phyloP scores from a whole-genome alignment of 2,329 filamentous ascomycete genomes.

The Cladophialophora immunda region DNA sequence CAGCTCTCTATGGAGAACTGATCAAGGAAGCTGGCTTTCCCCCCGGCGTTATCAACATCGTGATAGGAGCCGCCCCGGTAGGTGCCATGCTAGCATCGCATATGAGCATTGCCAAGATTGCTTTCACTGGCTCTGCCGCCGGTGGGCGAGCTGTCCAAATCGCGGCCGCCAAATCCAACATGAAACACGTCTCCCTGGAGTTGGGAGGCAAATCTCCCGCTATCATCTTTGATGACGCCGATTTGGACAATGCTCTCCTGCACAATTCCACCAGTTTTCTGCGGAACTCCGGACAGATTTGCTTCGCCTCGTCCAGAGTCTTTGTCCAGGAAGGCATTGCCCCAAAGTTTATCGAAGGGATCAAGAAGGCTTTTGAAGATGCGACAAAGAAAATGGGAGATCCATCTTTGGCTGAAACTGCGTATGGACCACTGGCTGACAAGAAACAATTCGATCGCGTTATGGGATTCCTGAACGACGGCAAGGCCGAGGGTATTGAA shows the following conservation, averaged over 20 bases:
- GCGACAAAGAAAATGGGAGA: slow-evolving; percentile 69
- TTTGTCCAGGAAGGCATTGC: slow-evolving; percentile 69
- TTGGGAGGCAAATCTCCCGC: slow-evolving; percentile 73
- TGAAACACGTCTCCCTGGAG: slow-evolving; percentile 70
- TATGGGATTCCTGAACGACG: slow-evolving; percentile 73
- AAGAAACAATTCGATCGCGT: slow-evolving; percentile 76
- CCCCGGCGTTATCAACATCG: slow-evolving; percentile 67
- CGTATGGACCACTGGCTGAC: slow-evolving; percentile 79
- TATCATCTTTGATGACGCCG: slow-evolving; percentile 71
- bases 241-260: slow-evolving; percentile 73
- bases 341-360: slow-evolving; percentile 70
- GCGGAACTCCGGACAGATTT: slow-evolving; percentile 70
- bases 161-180: slow-evolving; percentile 49
- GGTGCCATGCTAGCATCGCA: slow-evolving; percentile 49
- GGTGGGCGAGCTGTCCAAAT: slow-evolving; percentile 52
- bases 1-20: slow-evolving; percentile 69
- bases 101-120: slow-evolving; percentile 54
- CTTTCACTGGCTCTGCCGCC: slow-evolving; percentile 51
- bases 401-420: slow-evolving; percentile 73
- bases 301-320: slow-evolving; percentile 70
- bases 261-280: slow-evolving; percentile 69
- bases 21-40: slow-evolving; percentile 79
- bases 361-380: slow-evolving; percentile 43
- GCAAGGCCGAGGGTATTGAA: slow-evolving; percentile 75
- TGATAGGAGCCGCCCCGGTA: slow-evolving; percentile 43